Evolutionary conservation across 495 filamentous ascomycete species (phyloP).

Genomic region (Ascobolus immersus): DNA sequence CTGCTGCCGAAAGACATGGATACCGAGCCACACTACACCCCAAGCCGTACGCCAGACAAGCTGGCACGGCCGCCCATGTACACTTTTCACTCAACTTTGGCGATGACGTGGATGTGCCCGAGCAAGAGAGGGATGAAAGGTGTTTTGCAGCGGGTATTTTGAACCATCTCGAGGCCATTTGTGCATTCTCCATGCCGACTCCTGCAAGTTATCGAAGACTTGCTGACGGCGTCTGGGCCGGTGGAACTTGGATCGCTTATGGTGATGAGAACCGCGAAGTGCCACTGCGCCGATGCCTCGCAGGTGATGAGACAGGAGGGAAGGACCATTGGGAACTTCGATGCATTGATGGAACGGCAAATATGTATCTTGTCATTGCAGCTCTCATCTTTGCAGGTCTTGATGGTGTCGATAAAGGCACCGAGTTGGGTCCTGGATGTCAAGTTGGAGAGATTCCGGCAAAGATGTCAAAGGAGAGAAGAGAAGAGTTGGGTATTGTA

Average conservation of each 20-base stretch:
- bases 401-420: conserved; percentile 19
- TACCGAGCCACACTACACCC: conserved; percentile 57
- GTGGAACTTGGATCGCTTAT: conserved; percentile 48
- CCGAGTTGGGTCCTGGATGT: conserved; percentile 18
- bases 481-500: conserved; percentile 27
- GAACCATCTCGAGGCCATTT: conserved; percentile 34
- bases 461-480: conserved; percentile 23
- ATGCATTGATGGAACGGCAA: conserved; percentile 43
- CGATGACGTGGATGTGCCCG: conserved; percentile 4
- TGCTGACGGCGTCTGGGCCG: conserved; percentile 44
- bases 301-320: conserved; percentile 13
- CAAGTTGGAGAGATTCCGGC: conserved; percentile 25
- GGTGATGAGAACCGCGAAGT: conserved; percentile 53
- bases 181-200: conserved; percentile 37
- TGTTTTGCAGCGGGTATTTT: conserved; percentile 44
- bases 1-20: conserved; percentile 29
- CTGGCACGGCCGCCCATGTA: conserved; percentile 40
- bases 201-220: conserved; percentile 35
- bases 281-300: conserved; percentile 32
- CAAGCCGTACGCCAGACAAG: conserved; percentile 32
- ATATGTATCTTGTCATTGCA: conserved; percentile 41
- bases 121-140: conserved; percentile 18
- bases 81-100: conserved; percentile 40
- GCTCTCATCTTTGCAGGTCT: conserved; percentile 41
- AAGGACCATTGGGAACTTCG: conserved; percentile 44